Base-by-base conservation (phyloP, 208 protist species). In the Trypanosoma mega region DNA sequence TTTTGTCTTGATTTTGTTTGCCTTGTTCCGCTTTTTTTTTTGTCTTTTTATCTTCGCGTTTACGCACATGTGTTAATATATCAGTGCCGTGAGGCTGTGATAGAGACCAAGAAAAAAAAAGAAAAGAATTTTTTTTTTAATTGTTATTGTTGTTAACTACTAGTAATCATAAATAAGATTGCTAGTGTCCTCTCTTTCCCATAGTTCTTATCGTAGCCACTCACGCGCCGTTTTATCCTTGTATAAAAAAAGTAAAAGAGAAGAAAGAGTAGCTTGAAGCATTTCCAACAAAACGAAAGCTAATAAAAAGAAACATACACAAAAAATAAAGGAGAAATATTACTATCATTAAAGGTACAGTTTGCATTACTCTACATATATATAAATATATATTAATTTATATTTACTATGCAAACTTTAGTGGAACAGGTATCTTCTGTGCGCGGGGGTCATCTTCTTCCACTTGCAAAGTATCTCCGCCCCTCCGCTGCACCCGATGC, bases 381-480 rank as follows among this genome's bases (percentile, higher is more conserved):
- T n/a, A 30, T n/a, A 24, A 39, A 39, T 39, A 39, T 39, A 39
- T 39, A 39, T 16, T 12, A 12, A n/a, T 23, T 41, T 34, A 12
- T 8, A n/a, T 9, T 11, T 29, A 16, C 57, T 18, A 89, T 90
- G 82, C 61, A 72, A 30, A 78, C 85, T 3, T 85, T 83, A 54
- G 65, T 34, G 21, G 59, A 76, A 0, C 30, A 33, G 14, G 56
- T 70, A 39, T 67, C 68, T 5, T 43, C 74, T 4, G 57, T 57
- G 31, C 65, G 63, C 23, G 74, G 75, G 24, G 77, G 74, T 6
- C 60, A 54, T 5, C 63, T 75, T 50, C 52, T 91, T 27, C 84
- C 84, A 20, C 64, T 91, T 31, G 16, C 44, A 20, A 55, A 81
- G 23, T 91, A 86, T 67, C 47, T 91, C 1, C 16, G 49, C 18